phyloP scores from a whole-genome alignment of 805 yeast genomes.

The Candida xiaguanensis region DNA sequence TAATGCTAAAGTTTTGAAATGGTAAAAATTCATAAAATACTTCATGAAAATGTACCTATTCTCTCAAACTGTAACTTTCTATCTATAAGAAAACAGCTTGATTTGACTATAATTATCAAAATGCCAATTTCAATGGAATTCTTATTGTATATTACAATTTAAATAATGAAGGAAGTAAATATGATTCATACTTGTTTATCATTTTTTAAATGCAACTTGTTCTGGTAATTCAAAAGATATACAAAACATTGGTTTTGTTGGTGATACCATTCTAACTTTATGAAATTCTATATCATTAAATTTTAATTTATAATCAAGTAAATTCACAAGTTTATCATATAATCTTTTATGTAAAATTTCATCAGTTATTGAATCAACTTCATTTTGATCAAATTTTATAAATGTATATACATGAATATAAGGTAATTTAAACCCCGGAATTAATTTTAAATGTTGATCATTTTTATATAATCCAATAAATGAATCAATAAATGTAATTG shows the following conservation, averaged over 20 bases:
- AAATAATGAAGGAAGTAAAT: no score
- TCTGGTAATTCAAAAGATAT: conserved; percentile 72
- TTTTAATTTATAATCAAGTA: conserved; percentile 46
- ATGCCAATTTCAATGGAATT: no score
- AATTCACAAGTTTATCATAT: conserved; percentile 44
- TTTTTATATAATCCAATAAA: conserved; percentile 67
- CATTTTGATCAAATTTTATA: conserved; percentile 78
- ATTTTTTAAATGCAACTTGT: conserved; percentile 51
- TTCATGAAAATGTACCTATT: no score
- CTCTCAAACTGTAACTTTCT: no score
- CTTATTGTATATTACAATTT: no score
- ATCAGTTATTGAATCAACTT: conserved; percentile 59
- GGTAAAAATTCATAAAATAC: no score
- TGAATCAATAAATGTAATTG: conserved; percentile 75
- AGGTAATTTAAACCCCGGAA: conserved; percentile 61
- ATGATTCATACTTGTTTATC: no score
- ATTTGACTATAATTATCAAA: no score
- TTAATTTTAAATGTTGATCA: conserved; percentile 26
- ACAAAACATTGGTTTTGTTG: conserved; percentile 95
- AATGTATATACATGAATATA: conserved; percentile 86
- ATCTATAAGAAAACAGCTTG: no score
- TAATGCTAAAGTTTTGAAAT: no score
- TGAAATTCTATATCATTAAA: conserved; percentile 60
- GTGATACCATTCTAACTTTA: conserved; percentile 89
- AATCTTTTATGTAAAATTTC: conserved; percentile 69